phyloP scores from a whole-genome alignment of 768 basidiomycete genomes.

The Rubroboletus satanas region DNA sequence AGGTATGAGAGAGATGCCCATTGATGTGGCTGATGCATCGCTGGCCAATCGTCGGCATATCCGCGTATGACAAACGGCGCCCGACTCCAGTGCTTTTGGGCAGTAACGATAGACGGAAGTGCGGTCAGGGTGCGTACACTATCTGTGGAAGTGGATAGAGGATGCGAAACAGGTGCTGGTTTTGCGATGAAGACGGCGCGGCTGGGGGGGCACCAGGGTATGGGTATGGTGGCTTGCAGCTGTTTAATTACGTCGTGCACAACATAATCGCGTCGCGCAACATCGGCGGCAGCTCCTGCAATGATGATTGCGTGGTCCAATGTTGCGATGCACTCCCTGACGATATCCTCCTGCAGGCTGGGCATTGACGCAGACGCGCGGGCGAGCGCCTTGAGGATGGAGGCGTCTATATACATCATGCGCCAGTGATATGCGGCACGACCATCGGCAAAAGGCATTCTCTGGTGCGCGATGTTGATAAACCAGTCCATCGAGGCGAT shows the following conservation, averaged over 20 bases:
- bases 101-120: conserved; percentile 57
- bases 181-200: conserved; percentile 6
- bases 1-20: conserved; percentile 77
- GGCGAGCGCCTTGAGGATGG: conserved; percentile 52
- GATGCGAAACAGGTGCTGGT: background rate
- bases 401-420: conserved; percentile 72
- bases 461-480: conserved; percentile 44
- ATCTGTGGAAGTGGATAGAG: conserved; percentile 12
- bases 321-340: conserved; percentile 46
- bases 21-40: conserved; percentile 52
- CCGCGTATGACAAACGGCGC: conserved; percentile 72
- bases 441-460: conserved; percentile 42
- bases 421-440: conserved; percentile 49
- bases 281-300: conserved; percentile 66
- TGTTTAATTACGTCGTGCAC: conserved; percentile 58
- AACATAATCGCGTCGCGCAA: conserved; percentile 48
- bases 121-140: conserved; percentile 39
- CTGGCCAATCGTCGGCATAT: conserved; percentile 74
- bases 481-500: conserved; percentile 33
- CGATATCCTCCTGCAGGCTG: conserved; percentile 18
- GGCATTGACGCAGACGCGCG: conserved; percentile 25
- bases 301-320: conserved; percentile 83
- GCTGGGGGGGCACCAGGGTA: conserved; percentile 5
- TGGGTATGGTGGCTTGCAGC: conserved; percentile 47
- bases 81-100: conserved; percentile 41